A percentile compares a stretch with the other conserved stretches of the same genome.
These are phyloP conservation scores for Lolium perenne DNA, from an alignment of 176 grass and related monocot species.

Conservation along the genomic window DNA sequence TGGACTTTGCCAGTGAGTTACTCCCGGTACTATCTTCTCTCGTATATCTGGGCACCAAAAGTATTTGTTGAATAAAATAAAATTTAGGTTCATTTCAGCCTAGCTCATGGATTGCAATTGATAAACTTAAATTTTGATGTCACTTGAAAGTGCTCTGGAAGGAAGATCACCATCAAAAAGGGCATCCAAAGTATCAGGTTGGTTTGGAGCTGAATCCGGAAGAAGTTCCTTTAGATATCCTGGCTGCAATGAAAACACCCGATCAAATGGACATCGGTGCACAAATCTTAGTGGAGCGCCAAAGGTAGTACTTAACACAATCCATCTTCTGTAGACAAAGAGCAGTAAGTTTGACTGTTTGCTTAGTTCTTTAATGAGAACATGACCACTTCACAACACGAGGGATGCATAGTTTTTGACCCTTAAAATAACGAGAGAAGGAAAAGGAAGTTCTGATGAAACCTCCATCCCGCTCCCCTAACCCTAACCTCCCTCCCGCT, in stretches of 20 bases:
- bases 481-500: too few species aligned
- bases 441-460: too few species aligned
- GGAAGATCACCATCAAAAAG: slow-evolving; percentile 64
- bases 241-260: slow-evolving; percentile 52
- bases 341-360: neutral
- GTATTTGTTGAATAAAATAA: neutral
- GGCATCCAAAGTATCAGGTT: slow-evolving; percentile 61
- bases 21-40: slow-evolving; percentile 66
- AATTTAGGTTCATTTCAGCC: neutral
- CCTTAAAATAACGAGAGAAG: neutral
- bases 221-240: slow-evolving; percentile 77
- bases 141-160: slow-evolving; percentile 5
- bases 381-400: neutral
- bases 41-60: slow-evolving; percentile 48
- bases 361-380: neutral
- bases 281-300: neutral
- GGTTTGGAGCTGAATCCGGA: slow-evolving; percentile 62
- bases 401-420: neutral
- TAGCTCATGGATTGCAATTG: neutral
- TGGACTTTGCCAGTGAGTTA: slow-evolving; percentile 88
- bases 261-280: slow-evolving; percentile 14
- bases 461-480: too few species aligned
- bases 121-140: neutral
- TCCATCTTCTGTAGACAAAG: neutral
- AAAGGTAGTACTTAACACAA: slow-evolving; percentile 10